A percentile compares a stretch with the other conserved stretches of the same genome.
These are phyloP conservation scores for Teunomyces barrocoloradensis DNA, from an alignment of 805 yeast species.

Conservation along the genomic window DNA sequence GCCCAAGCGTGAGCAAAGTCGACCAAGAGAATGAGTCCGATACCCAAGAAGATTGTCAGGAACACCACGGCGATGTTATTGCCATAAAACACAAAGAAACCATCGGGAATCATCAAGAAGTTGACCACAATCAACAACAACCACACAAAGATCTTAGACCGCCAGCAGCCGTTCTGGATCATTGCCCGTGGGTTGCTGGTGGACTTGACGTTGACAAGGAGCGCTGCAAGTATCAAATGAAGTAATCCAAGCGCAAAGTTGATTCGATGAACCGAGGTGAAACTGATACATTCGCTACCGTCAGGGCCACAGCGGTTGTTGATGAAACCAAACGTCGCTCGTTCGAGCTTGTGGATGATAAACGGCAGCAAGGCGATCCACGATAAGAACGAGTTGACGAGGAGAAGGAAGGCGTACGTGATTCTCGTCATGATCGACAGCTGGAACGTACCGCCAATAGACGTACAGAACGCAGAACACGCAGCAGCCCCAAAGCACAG, in stretches of 20 bases:
- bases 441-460: conserved; percentile 58
- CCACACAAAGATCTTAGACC: conserved; percentile 65
- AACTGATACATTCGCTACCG: conserved; percentile 80
- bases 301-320: conserved; percentile 66
- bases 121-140: conserved; percentile 53
- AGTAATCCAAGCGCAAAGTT: conserved; percentile 82
- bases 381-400: conserved; percentile 76
- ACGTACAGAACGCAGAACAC: conserved; percentile 56
- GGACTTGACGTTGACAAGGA: conserved; percentile 72
- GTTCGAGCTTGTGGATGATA: conserved; percentile 69
- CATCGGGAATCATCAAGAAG: conserved; percentile 77
- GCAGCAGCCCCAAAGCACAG: conserved; percentile 78
- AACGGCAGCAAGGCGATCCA: conserved; percentile 92
- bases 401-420: conserved; percentile 75
- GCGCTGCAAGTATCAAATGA: conserved; percentile 67
- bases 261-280: conserved; percentile 89
- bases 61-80: conserved; percentile 82
- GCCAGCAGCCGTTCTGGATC: conserved; percentile 93
- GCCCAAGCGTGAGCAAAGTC: conserved; percentile 99
- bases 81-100: conserved; percentile 86
- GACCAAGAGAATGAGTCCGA: conserved; percentile 85
- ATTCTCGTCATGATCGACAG: conserved; percentile 83
- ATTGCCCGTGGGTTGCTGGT: conserved; percentile 74
- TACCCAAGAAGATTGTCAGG: conserved; percentile 80
- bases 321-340: conserved; percentile 64